Base-by-base conservation (phyloP, 139 green algal genomes). In the Closterium sp. region DNA sequence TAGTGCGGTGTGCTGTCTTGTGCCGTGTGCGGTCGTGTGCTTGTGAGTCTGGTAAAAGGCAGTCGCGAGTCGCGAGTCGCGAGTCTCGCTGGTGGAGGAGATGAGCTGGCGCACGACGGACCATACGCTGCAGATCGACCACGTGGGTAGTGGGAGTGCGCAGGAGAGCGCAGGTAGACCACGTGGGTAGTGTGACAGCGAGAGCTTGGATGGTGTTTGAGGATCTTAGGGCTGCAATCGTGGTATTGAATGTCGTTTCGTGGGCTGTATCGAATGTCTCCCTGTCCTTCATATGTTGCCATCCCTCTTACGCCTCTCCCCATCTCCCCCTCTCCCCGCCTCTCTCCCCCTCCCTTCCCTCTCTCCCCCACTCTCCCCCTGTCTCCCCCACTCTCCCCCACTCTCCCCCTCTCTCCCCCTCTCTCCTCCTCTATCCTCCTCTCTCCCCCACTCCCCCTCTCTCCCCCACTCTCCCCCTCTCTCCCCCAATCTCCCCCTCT, bases 61-160 rank as follows among this genome's bases (percentile, higher is more conserved):
- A 4, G 31, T 32, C 4, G 87, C 87, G 8, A 32, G 33, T 9
- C 55, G 88, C 8, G 87, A 10, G 7, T 93, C 92, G 6, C 92
- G 92, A 12, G 9, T 3, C 12, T n/a, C 64, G 4, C 69, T 93
- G 4, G 16, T 93, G 66, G 34, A 35, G 38, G 87, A 87, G 87
- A 66, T 92, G 28, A 12, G 86, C 4, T 87, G 83, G 9, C 93
- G 34, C 30, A 87, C 92, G 33, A 92, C 87, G 9, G 33, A 34
- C 7, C 19, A 32, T 31, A 93, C 91, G 6, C 69, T 16, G 31
- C 91, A 93, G 86, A 93, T 93, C 32, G 91, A 93, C 30, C 86
- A 91, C 33, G 90, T 92, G 33, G 66, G 90, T 28, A n/a, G n/a
- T n/a, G n/a, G n/a, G n/a, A n/a, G n/a, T n/a, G n/a, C n/a, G n/a